Conservation (phyloP, 2,329 filamentous ascomycete genomes). For the Monosporascus cannonballus region DNA sequence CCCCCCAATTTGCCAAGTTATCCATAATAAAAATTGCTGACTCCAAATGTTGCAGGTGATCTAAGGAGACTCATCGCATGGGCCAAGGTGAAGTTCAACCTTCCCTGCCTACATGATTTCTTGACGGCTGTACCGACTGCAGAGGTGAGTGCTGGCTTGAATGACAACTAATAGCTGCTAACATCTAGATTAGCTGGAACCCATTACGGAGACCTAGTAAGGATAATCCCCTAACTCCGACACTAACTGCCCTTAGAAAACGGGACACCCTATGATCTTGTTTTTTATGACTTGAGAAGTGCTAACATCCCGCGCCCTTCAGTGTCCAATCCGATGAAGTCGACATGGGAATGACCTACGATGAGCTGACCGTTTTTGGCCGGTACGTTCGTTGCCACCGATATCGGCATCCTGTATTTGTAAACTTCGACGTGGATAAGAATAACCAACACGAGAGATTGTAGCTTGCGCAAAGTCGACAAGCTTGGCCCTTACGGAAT, state of each 20-base stretch:
- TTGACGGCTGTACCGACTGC: slow-evolving; percentile 56
- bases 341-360: slow-evolving; percentile 49
- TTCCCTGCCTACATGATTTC: slow-evolving; percentile 63
- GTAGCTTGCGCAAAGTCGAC: slow-evolving; percentile 35
- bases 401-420: slow-evolving; percentile 17
- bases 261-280: background rate
- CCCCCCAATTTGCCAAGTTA: no score
- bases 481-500: slow-evolving; percentile 42
- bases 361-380: slow-evolving; percentile 35
- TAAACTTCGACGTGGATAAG: slow-evolving; percentile 7
- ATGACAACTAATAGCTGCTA: background rate
- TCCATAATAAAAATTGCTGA: background rate
- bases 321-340: slow-evolving; percentile 39
- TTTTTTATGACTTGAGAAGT: background rate
- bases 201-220: slow-evolving; percentile 54
- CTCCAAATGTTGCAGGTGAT: slow-evolving; percentile 33
- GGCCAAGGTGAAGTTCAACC: slow-evolving; percentile 49
- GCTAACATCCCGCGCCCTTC: background rate
- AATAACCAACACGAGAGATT: background rate
- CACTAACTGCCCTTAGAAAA: background rate
- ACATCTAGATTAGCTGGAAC: slow-evolving; percentile 38
- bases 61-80: slow-evolving; percentile 67
- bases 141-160: slow-evolving; percentile 26
- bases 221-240: slow-evolving; percentile 17
- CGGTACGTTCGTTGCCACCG: background rate